Conservation (phyloP, 805 yeast genomes). For the Grigorovia transvaalensis region DNA sequence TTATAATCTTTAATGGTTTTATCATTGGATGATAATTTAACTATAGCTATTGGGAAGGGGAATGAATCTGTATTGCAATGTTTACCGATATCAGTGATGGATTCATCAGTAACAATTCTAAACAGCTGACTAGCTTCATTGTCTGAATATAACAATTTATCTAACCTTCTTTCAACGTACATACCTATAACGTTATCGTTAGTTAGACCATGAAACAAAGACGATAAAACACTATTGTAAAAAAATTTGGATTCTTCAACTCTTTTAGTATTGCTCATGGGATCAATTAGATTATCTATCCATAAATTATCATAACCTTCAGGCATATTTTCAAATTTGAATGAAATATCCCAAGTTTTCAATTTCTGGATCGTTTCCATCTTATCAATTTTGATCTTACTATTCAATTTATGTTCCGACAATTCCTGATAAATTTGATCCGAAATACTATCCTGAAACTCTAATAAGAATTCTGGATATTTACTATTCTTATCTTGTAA, state of each 20-base stretch:
- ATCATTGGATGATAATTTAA: constrained; percentile 11
- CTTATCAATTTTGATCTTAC: constrained; percentile 20
- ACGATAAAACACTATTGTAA: constrained; percentile 11
- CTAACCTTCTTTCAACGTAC: constrained; percentile 16
- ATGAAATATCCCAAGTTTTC: constrained; percentile 21
- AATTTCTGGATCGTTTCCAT: constrained; percentile 3
- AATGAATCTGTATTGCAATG: constrained; percentile 17
- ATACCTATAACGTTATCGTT: neutral
- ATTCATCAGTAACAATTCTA: constrained; percentile 33
- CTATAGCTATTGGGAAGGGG: constrained; percentile 19
- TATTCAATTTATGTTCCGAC: constrained; percentile 18
- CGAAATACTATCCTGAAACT: constrained; percentile 12
- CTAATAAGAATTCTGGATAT: constrained; percentile 19
- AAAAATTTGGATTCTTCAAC: constrained; percentile 17
- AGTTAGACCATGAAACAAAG: constrained; percentile 15
- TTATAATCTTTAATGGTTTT: constrained; percentile 34
- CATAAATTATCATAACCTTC: constrained; percentile 19
- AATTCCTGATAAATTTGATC: constrained; percentile 8
- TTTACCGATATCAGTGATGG: constrained; percentile 19
- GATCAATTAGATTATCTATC: constrained; percentile 20
- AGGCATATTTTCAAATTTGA: constrained; percentile 16
- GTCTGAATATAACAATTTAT: constrained; percentile 47
- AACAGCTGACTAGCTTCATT: constrained; percentile 63
- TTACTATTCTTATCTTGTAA: constrained; percentile 5
- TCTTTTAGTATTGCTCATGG: constrained; percentile 13